These are phyloP conservation scores for Kluyveromyces dobzhanskii DNA, from an alignment of 805 yeast species.

Conservation along the genomic window DNA sequence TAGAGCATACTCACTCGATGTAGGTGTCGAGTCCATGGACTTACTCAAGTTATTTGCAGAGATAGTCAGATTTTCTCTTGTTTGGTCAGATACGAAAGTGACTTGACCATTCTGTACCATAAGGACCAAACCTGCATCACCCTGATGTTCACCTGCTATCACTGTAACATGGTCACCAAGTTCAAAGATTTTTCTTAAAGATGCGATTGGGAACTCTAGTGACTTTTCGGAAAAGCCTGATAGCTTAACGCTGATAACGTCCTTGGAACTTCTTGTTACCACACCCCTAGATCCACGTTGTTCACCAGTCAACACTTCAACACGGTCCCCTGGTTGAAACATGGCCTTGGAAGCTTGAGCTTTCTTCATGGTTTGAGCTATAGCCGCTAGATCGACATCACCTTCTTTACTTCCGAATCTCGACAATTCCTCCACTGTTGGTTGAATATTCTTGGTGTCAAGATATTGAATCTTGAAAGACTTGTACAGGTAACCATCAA, in stretches of 20 bases:
- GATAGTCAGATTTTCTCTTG: conserved; percentile 81
- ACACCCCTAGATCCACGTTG: conserved; percentile 83
- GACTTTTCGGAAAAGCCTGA: conserved; percentile 42
- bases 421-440: conserved; percentile 82
- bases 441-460: conserved; percentile 75
- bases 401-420: conserved; percentile 72
- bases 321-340: conserved; percentile 91
- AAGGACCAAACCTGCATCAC: conserved; percentile 92
- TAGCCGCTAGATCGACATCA: conserved; percentile 78
- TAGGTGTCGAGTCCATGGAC: conserved; percentile 81
- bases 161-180: conserved; percentile 96
- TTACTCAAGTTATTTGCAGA: conserved; percentile 86
- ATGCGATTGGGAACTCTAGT: conserved; percentile 74
- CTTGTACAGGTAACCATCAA: conserved; percentile 79
- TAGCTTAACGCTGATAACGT: conserved; percentile 43
- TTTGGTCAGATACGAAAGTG: conserved; percentile 81
- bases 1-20: conserved; percentile 69
- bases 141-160: conserved; percentile 81
- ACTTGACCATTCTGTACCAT: conserved; percentile 76
- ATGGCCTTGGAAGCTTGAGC: conserved; percentile 44
- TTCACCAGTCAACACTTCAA: conserved; percentile 87
- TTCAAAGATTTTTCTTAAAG: conserved; percentile 75
- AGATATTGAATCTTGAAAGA: conserved; percentile 78
- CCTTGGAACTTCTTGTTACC: conserved; percentile 59
- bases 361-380: conserved; percentile 78